phyloP scores from a whole-genome alignment of 2,329 filamentous ascomycete genomes.

The Rutstroemia sp. region DNA sequence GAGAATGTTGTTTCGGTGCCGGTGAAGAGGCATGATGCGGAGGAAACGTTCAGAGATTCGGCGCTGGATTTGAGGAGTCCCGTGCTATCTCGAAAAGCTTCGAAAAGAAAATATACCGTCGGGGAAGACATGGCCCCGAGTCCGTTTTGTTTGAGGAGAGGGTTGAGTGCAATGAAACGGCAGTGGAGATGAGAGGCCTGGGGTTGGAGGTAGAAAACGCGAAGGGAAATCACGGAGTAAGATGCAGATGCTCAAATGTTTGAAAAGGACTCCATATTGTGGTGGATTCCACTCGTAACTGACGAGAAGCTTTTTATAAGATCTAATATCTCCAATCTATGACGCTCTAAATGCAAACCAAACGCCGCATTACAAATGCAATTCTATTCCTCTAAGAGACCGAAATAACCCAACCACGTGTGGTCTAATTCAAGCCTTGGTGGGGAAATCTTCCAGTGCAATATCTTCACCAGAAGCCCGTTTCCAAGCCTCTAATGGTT shows the following conservation, averaged over 20 bases:
- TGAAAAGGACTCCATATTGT: too few species aligned
- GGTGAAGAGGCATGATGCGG: neutral
- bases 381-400: neutral
- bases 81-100: neutral
- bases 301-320: neutral
- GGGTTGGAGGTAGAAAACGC: too few species aligned
- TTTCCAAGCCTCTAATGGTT: slow-evolving; percentile 8
- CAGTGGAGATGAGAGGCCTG: too few species aligned
- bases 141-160: neutral
- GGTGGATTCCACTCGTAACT: too few species aligned
- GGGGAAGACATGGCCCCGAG: neutral
- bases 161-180: neutral
- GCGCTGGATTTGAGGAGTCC: neutral
- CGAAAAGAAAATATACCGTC: neutral
- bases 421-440: neutral
- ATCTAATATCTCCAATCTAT: neutral
- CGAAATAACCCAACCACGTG: neutral
- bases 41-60: slow-evolving; percentile 4
- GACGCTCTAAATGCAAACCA: neutral
- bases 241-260: too few species aligned
- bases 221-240: too few species aligned
- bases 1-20: neutral
- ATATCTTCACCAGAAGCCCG: neutral
- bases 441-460: too few species aligned
- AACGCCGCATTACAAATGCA: neutral